Percentiles rank a stretch among this genome's conserved stretches.
phyloP scores from a whole-genome alignment of 2,329 filamentous ascomycete genomes.

The Neonectria hederae region DNA sequence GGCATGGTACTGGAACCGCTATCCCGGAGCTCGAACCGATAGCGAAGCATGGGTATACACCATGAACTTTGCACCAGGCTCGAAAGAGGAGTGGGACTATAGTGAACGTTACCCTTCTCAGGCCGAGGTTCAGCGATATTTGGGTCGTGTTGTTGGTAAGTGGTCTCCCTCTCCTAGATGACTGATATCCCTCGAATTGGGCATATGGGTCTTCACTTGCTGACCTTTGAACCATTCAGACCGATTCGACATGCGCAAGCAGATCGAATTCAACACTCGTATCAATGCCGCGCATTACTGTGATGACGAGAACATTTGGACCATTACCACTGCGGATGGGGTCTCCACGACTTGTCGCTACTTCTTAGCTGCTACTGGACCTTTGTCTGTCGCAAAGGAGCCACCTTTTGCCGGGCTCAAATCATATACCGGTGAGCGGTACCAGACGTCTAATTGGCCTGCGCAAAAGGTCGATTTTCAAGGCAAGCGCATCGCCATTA shows the following conservation, averaged over 20 bases:
- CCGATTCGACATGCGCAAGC: conserved; percentile 9
- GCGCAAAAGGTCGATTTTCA: conserved; percentile 6
- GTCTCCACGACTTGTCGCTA: conserved; percentile 9
- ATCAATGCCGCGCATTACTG: conserved; percentile 12
- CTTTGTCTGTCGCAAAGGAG: conserved; percentile 14
- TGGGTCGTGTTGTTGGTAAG: conserved; percentile 20
- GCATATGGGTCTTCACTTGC: neutral
- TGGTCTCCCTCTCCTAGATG: neutral
- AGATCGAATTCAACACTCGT: conserved; percentile 10
- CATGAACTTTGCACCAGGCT: conserved; percentile 5
- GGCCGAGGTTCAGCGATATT: conserved; percentile 19
- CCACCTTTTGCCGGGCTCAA: conserved; percentile 16
- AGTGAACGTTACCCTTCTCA: conserved; percentile 20
- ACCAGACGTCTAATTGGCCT: conserved; percentile 21
- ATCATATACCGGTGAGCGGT: conserved; percentile 11
- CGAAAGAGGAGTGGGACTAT: conserved; percentile 13
- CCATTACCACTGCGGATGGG: conserved; percentile 14
- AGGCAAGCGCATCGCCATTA: conserved; percentile 18
- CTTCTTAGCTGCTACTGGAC: conserved; percentile 23
- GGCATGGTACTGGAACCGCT: conserved; percentile 32
- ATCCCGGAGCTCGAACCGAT: conserved; percentile 28
- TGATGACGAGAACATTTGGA: conserved; percentile 6
- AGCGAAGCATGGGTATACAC: conserved; percentile 25
- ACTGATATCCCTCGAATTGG: neutral
- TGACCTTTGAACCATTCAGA: neutral